Conservation (phyloP, 1,284 basidiomycete genomes). For the Boletus hoseneyae region DNA sequence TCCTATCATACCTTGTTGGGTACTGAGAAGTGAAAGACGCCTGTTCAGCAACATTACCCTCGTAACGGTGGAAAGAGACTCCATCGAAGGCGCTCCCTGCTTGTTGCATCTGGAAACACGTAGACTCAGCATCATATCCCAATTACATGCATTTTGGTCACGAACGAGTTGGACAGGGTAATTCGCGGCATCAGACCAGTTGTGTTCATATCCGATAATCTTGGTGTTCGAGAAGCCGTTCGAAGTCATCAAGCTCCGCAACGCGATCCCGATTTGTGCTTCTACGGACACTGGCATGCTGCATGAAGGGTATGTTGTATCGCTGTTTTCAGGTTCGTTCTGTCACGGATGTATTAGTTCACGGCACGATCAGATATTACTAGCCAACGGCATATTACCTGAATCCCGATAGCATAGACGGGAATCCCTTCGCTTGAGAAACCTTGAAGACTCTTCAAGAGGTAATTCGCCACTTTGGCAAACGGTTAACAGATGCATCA, state of each 20-base stretch:
- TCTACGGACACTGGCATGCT: conserved; percentile 38
- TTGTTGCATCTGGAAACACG: conserved; percentile 42
- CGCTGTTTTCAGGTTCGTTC: conserved; percentile 51
- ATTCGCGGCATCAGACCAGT: conserved; percentile 46
- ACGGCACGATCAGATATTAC: not conserved
- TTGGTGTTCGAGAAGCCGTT: conserved; percentile 43
- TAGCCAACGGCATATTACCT: conserved; percentile 32
- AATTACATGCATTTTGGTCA: not conserved
- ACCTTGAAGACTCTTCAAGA: conserved; percentile 45
- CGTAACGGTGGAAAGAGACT: conserved; percentile 51
- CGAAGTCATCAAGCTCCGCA: conserved; percentile 44
- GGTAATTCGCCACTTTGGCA: conserved; percentile 44
- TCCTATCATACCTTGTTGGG: conserved; percentile 34
- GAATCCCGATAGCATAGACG: conserved; percentile 44
- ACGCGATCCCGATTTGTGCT: conserved; percentile 40
- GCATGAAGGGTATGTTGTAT: conserved; percentile 45
- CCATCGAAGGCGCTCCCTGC: conserved; percentile 45
- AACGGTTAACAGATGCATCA: not conserved
- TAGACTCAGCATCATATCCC: not conserved
- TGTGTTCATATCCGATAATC: conserved; percentile 50
- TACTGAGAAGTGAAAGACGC: conserved; percentile 43
- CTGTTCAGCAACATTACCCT: conserved; percentile 40
- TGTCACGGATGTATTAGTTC: conserved; percentile 16
- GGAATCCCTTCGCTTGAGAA: conserved; percentile 42
- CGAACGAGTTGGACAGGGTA: conserved; percentile 49